A percentile compares a stretch with the other conserved stretches of the same genome.
Evolutionary conservation across 2,329 filamentous ascomycete species (phyloP).

Genomic region (Bipolaris sorokiniana): DNA sequence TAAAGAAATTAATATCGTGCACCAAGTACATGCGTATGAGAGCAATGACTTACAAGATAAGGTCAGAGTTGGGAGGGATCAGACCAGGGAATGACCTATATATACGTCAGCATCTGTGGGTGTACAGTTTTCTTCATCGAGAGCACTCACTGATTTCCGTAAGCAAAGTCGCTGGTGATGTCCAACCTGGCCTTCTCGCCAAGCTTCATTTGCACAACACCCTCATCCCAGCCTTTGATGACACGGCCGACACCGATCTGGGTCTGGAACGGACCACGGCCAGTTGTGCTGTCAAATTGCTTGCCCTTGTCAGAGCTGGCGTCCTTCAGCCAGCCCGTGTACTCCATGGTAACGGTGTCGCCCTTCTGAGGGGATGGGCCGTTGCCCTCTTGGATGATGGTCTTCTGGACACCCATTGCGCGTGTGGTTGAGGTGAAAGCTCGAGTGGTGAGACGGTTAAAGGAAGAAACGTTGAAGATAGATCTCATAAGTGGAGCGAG

Average conservation of each 20-base stretch:
- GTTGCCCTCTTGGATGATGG: slow-evolving; percentile 35
- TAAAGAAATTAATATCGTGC: slow-evolving; percentile 9
- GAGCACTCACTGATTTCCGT: slow-evolving; percentile 30
- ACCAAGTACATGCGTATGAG: neutral
- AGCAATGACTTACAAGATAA: slow-evolving; percentile 75
- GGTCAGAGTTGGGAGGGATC: slow-evolving; percentile 74
- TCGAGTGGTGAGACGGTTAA: slow-evolving; percentile 16
- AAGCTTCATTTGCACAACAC: slow-evolving; percentile 74
- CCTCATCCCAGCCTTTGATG: slow-evolving; percentile 76
- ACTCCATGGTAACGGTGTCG: slow-evolving; percentile 41
- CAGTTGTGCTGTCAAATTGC: slow-evolving; percentile 80
- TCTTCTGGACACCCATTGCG: slow-evolving; percentile 42
- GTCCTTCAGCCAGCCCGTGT: slow-evolving; percentile 41
- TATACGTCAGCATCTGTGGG: slow-evolving; percentile 3
- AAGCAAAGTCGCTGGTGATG: slow-evolving; percentile 70
- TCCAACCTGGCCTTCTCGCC: slow-evolving; percentile 87
- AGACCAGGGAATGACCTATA: slow-evolving; percentile 74
- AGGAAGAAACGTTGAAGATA: slow-evolving; percentile 16
- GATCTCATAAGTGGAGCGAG: slow-evolving; percentile 19
- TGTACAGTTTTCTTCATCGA: too few species aligned
- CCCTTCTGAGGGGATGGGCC: slow-evolving; percentile 38
- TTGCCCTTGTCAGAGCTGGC: slow-evolving; percentile 38
- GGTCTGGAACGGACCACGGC: slow-evolving; percentile 75
- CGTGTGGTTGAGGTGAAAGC: slow-evolving; percentile 23
- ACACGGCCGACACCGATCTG: slow-evolving; percentile 81